These are phyloP conservation scores for Carex sylvatica DNA, from an alignment of 202 grass and related monocot species.

Conservation along the genomic window DNA sequence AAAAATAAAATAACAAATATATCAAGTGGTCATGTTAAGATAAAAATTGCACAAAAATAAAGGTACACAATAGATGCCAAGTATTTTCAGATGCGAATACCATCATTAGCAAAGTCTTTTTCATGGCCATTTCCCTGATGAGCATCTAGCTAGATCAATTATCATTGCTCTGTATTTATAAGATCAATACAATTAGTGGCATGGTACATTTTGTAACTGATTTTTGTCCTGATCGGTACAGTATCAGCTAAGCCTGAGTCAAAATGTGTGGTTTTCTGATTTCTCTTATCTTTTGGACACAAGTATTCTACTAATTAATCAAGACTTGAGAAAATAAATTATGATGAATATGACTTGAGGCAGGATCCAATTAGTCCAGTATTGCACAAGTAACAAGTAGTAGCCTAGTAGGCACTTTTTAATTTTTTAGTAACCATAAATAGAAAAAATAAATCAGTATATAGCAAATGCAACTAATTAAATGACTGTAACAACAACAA, in stretches of 20 bases:
- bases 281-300: background rate
- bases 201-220: background rate
- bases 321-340: background rate
- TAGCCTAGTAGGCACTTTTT: no score
- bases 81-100: slow-evolving; percentile 29
- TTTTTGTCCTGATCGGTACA: background rate
- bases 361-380: background rate
- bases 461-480: no score
- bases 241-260: background rate
- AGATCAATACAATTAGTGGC: background rate
- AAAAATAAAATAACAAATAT: background rate
- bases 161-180: slow-evolving; percentile 69
- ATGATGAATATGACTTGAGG: background rate
- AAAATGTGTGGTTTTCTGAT: background rate
- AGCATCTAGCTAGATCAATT: slow-evolving; percentile 92
- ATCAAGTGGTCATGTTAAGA: background rate
- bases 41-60: slow-evolving; percentile 17
- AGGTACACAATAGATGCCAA: slow-evolving; percentile 21
- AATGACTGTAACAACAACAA: no score
- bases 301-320: background rate
- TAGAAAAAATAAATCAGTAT: no score
- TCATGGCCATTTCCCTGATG: slow-evolving; percentile 98
- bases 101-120: slow-evolving; percentile 87
- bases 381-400: background rate
- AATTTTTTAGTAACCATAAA: no score